Conservation (phyloP, 495 filamentous ascomycete genomes). For the Neurospora sp. region DNA sequence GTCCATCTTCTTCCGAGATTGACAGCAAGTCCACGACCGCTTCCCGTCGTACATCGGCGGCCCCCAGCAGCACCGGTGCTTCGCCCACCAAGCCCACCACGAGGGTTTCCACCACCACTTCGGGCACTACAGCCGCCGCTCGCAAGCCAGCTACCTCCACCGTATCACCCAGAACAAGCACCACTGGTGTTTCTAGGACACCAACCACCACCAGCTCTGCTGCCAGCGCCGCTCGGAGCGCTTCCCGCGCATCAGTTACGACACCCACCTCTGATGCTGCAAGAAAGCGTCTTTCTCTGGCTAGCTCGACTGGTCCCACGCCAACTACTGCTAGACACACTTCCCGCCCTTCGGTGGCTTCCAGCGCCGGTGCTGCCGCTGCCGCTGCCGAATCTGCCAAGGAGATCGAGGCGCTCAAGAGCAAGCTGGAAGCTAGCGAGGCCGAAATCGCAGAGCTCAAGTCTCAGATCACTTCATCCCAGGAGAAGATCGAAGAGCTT, state of each 20-base stretch:
- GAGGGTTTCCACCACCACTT: conserved; percentile 11
- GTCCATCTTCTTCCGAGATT: conserved; percentile 37
- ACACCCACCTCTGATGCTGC: conserved; percentile 28
- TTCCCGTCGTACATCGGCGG: conserved; percentile 29
- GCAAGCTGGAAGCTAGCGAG: conserved; percentile 35
- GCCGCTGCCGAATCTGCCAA: conserved; percentile 29
- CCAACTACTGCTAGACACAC: conserved; percentile 20
- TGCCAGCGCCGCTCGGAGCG: conserved; percentile 17
- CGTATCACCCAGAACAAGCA: conserved; percentile 14
- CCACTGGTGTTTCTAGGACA: conserved; percentile 16
- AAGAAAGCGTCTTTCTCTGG: conserved; percentile 40
- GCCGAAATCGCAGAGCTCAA: conserved; percentile 40
- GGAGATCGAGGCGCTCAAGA: conserved; percentile 42
- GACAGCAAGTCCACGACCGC: conserved; percentile 36
- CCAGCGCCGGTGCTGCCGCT: conserved; percentile 22
- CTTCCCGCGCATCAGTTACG: conserved; percentile 22
- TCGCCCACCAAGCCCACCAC: conserved; percentile 33
- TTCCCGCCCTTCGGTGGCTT: conserved; percentile 28
- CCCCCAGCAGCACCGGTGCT: conserved; percentile 15
- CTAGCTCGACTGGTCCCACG: conserved; percentile 13
- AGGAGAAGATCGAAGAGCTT: conserved; percentile 33
- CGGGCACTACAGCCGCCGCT: conserved; percentile 26
- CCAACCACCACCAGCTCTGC: conserved; percentile 13
- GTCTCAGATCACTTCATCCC: conserved; percentile 34
- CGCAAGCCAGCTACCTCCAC: conserved; percentile 29